Evolutionary conservation across 139 green algal genomes (phyloP), one percentile per base, ranked within the genome.

Genomic region (Eudorina sp.): DNA sequence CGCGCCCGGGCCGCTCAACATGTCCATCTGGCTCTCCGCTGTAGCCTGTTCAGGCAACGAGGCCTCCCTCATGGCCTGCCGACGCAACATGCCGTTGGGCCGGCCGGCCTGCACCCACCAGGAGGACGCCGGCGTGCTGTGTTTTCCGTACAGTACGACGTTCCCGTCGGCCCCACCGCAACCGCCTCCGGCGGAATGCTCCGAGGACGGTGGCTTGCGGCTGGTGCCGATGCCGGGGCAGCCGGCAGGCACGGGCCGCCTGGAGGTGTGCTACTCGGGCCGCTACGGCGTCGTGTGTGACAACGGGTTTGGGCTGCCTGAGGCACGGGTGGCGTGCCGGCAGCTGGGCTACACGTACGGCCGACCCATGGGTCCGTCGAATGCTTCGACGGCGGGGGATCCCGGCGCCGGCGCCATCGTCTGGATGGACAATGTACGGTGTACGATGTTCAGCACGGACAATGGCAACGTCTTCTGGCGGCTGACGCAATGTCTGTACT

Each of bases 231-330:
- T 78, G 31, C 1, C 45, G 27, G 64, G 31, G 0, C 7, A 9
- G 11, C 45, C 64, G 2, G 23, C 9, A 19, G 81, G 45, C 45
- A 43, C 53, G 19, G 77, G 77, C 31, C 48, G 83, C 14, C 48
- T 88, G 48, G 68, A 88, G 83, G 83, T 88, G 21, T 88, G 82
- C 82, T 58, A 80, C 60, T n/a, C 34, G 34, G 82, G 82, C 19
- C 66, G 64, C 66, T 88, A 62, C 41, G 82, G 82, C 1, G n/a
- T 69, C 2, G 82, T 88, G 4, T 88, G 82, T 21, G 82, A 88
- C 66, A 25, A 88, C 34, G 27, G 25, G 5, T 88, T 79, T 16
- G 34, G 34, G 1, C 14, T 38, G 21, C 3, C 41, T 31, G 82
- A 88, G 68, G 82, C 82, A 11, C 64, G 82, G 19, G 82, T 88